These are phyloP conservation scores for Elongisporangium senticosum DNA, from an alignment of 352 stramenopile species.

Conservation along the genomic window DNA sequence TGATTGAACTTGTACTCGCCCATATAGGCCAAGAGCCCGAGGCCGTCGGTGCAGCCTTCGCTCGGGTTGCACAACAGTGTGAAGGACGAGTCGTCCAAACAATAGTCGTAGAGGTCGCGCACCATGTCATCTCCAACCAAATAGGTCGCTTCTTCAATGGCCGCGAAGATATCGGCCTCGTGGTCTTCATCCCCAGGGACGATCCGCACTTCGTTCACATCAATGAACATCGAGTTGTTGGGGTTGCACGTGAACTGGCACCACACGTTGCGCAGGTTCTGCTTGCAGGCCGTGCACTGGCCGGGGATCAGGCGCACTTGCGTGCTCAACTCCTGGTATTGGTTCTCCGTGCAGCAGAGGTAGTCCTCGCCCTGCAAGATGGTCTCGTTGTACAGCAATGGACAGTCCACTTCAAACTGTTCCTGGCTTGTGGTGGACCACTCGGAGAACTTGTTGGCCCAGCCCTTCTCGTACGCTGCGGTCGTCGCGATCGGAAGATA, in stretches of 20 bases:
- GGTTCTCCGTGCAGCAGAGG: constrained; percentile 52
- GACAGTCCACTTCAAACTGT: constrained; percentile 58
- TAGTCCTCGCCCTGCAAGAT: constrained; percentile 39
- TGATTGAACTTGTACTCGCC: constrained; percentile 55
- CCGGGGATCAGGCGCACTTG: constrained; percentile 58
- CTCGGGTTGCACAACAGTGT: constrained; percentile 52
- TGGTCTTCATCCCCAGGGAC: constrained; percentile 37
- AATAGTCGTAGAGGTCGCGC: constrained; percentile 63
- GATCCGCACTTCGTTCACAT: constrained; percentile 47
- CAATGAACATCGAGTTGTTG: constrained; percentile 59
- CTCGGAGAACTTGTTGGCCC: constrained; percentile 59
- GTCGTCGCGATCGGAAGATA: constrained; percentile 48
- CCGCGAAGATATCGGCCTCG: constrained; percentile 30
- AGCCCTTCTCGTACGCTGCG: constrained; percentile 35
- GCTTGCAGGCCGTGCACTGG: constrained; percentile 50
- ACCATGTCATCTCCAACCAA: constrained; percentile 59
- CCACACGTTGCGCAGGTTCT: constrained; percentile 62
- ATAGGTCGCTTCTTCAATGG: constrained; percentile 50
- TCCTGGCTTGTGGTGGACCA: constrained; percentile 46
- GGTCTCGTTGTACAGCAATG: constrained; percentile 51
- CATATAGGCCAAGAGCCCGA: constrained; percentile 54
- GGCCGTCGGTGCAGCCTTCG: constrained; percentile 43
- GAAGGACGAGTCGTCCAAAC: constrained; percentile 47
- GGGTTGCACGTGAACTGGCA: constrained; percentile 62
- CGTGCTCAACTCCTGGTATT: constrained; percentile 48